Base-by-base conservation (phyloP, 208 protist species). In the Phytomonas sp. region DNA sequence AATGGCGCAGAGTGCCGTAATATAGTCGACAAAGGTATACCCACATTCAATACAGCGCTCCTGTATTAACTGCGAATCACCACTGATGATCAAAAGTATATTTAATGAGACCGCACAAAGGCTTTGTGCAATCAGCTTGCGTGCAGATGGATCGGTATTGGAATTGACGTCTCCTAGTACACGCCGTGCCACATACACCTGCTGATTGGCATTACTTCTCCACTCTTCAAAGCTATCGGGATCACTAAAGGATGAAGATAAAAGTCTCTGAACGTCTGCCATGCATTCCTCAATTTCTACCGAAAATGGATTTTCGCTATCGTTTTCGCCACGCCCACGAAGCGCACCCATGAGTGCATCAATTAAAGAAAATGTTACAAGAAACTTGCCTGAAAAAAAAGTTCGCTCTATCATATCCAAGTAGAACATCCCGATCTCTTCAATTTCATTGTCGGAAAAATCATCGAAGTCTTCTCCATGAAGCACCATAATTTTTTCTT, bases 31-130 rank as follows among this genome's bases (percentile, higher is more conserved):
- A 26, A 87, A 71, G 33, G 77, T 77, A n/a, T 86, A 77, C 30
- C 80, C 62, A 33, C 78, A 70, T 14, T 81, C 68, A 36, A 63
- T 29, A 63, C 90, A 95, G 26, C 75, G 78, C 40, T 86, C 36
- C 32, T 75, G 66, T 60, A 95, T 68, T 63, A 77, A 45, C 52
- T 37, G 56, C 5, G 79, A 82, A 61, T 95, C 90, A 5, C 88
- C 82, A 69, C 78, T 92, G 34, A 87, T 80, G 73, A 92, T 80
- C 8, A 92, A 60, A 29, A 95, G 76, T 14, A 93, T 37, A 70
- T 91, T 79, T 26, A 89, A 33, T 63, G 76, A 86, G 29, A 86
- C 73, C 6, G 73, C 73, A 42, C 82, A 86, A n/a, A 93, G 64
- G 40, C 86, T 75, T 42, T 79, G 71, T 3, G 84, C 79, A 6